phyloP scores from a whole-genome alignment of 2,329 filamentous ascomycete genomes.

The Aspergillus costaricaensis region DNA sequence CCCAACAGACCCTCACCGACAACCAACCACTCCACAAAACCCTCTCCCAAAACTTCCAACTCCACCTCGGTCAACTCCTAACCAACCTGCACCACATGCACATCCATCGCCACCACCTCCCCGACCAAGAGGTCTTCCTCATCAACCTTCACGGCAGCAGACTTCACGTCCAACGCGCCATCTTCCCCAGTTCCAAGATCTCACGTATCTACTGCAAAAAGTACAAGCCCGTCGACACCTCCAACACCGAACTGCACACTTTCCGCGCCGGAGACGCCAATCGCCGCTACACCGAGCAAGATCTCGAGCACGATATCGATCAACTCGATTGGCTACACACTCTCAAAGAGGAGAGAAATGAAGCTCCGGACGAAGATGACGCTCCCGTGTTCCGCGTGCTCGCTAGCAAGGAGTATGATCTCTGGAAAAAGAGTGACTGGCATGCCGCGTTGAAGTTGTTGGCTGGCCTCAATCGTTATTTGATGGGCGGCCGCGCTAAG shows the following conservation, averaged over 20 bases:
- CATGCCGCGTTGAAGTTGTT: constrained; percentile 19
- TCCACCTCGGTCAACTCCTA: constrained; percentile 30
- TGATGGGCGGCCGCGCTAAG: constrained; percentile 30
- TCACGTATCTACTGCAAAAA: constrained; percentile 27
- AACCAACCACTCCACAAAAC: constrained; percentile 17
- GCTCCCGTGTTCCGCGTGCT: constrained; percentile 26
- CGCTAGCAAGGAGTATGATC: constrained; percentile 30
- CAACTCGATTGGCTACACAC: constrained; percentile 17
- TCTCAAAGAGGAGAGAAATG: too few species aligned
- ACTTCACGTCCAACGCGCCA: constrained; percentile 31
- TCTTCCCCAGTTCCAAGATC: constrained; percentile 31
- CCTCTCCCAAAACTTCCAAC: constrained; percentile 29
- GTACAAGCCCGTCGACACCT: constrained; percentile 9
- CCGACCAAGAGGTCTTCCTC: constrained; percentile 34
- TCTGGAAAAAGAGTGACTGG: constrained; percentile 29
- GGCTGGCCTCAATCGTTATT: constrained; percentile 27
- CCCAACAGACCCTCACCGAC: constrained; percentile 19
- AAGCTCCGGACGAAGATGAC: constrained; percentile 16
- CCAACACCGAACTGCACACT: background rate
- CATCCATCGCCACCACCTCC: constrained; percentile 26
- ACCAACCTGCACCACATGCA: constrained; percentile 21
- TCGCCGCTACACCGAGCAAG: constrained; percentile 20
- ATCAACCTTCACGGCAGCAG: constrained; percentile 31
- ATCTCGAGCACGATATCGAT: constrained; percentile 21
- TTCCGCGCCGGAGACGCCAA: background rate